Evolutionary conservation across 352 stramenopile genomes (phyloP), one percentile per base, ranked within the genome.

Genomic region (Salisapilia sapeloensis): DNA sequence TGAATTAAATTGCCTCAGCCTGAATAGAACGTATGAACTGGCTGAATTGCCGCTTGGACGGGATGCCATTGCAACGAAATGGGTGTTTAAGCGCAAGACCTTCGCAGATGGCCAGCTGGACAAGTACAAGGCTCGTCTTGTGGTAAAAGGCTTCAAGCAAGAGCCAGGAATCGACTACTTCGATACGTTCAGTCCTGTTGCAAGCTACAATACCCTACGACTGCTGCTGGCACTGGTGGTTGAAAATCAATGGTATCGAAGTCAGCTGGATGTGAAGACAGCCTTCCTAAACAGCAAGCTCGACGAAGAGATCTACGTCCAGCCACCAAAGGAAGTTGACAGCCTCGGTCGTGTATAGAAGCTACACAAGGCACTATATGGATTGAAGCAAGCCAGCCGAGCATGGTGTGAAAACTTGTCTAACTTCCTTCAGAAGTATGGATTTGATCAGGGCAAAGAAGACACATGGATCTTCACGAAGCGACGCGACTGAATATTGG

Each of bases 71-170:
- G n/a, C n/a, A n/a, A n/a, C n/a, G n/a, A 27, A 50, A 32, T 45
- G 26, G 46, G 18, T 33, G 19, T 32, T 46, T 23, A 13, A 46
- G 34, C 28, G 24, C 17, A 23, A 49, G 12, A 12, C 35, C 27
- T 33, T 42, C 27, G 35, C 32, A 14, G 29, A 59, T 23, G 51
- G 39, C 0, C 46, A 14, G 0, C 16, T 66, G 8, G 35, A 56
- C 32, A 60, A 60, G 18, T 67, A 47, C 46, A 56, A 55, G 35
- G 45, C 48, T 14, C 24, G 51, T 1, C 19, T 67, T n/a, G 52
- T 63, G 2, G 40, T 39, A 3, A 53, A 47, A 21, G 46, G 46
- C 14, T 57, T 54, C 19, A 41, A 29, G 15, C 45, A 63, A 32
- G 19, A 44, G 9, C 50, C 24, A 25, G 46, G 46, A 6, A 33